Evolutionary conservation across 2,329 filamentous ascomycete species (phyloP).

Genomic region (Cercospora citrullina): DNA sequence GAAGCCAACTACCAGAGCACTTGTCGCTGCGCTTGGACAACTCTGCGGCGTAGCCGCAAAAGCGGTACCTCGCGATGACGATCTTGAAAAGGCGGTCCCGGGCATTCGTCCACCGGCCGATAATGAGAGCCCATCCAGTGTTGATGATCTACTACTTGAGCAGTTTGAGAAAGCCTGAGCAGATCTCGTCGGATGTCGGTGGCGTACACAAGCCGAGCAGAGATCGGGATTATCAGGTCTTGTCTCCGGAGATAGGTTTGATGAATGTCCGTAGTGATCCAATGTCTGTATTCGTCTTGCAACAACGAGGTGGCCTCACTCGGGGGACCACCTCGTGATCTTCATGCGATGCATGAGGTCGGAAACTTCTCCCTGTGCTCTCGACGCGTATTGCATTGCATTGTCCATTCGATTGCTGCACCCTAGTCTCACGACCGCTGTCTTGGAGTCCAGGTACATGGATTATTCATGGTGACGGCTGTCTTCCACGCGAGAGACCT

Average conservation of each 20-base stretch:
- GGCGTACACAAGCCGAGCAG: background rate
- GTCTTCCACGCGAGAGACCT: background rate
- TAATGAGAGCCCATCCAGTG: background rate
- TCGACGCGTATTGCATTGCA: background rate
- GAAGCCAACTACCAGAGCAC: no score
- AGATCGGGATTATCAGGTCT: background rate
- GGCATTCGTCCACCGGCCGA: background rate
- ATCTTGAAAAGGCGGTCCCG: background rate
- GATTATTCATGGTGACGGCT: background rate
- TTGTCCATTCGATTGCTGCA: background rate
- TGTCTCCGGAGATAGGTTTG: background rate
- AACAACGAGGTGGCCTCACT: background rate
- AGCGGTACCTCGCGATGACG: background rate
- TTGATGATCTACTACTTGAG: background rate
- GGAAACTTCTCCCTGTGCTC: background rate
- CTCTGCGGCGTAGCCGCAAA: background rate
- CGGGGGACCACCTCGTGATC: background rate
- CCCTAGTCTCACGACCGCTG: background rate
- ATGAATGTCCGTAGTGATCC: background rate
- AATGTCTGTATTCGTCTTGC: background rate
- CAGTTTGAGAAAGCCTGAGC: background rate
- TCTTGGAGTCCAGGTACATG: background rate
- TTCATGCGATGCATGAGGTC: background rate
- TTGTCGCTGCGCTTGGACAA: background rate
- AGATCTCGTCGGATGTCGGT: constrained; percentile 1